phyloP scores from a whole-genome alignment of 768 basidiomycete genomes.

The Agaricus sinodeliciosus region DNA sequence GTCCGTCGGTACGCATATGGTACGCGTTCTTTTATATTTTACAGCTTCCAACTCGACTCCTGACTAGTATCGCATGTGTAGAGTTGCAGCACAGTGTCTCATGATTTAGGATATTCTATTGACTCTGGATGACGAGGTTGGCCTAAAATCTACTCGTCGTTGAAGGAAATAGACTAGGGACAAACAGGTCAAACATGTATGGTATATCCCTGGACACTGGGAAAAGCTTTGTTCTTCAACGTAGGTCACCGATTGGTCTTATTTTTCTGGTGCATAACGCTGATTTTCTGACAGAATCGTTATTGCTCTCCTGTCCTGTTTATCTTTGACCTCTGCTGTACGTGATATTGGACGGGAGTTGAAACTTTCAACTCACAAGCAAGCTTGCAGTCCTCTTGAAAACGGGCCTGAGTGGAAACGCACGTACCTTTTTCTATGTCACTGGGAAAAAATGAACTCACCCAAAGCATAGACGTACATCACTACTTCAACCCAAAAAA shows the following conservation, averaged over 20 bases:
- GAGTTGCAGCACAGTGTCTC: neutral
- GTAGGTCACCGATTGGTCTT: neutral
- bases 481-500: neutral
- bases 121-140: constrained; percentile 2
- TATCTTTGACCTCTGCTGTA: constrained; percentile 4
- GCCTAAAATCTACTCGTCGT: neutral
- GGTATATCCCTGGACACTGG: neutral
- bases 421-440: neutral
- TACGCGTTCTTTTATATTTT: neutral
- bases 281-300: neutral
- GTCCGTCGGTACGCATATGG: constrained; percentile 1
- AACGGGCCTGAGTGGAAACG: neutral
- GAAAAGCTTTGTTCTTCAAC: constrained; percentile 1
- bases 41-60: neutral
- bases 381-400: neutral
- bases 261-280: neutral
- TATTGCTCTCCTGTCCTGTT: constrained; percentile 5
- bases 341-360: neutral
- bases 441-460: neutral
- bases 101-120: constrained; percentile 7
- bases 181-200: neutral
- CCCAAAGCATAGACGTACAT: neutral
- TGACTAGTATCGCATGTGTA: neutral
- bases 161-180: neutral
- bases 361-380: neutral